Evolutionary conservation across 805 yeast species (phyloP).

Genomic region (Brettanomyces sp.): DNA sequence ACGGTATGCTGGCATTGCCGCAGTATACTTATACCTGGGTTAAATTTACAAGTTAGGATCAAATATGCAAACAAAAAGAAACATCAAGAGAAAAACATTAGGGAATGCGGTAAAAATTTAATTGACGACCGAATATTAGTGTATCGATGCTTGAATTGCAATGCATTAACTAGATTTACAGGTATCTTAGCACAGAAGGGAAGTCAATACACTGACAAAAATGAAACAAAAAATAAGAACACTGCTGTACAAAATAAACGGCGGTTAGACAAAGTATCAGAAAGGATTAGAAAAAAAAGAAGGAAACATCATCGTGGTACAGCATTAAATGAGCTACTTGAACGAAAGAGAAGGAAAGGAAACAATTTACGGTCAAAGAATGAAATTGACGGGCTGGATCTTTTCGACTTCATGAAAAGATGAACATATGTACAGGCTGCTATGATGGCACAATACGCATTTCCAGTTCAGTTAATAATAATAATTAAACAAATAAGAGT

Average conservation of each 20-base stretch:
- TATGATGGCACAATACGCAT: no score
- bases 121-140: neutral
- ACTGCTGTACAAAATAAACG: no score
- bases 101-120: conserved; percentile 1
- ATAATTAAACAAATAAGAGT: no score
- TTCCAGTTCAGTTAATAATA: no score
- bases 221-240: no score
- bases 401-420: conserved; percentile 21
- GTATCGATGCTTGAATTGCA: neutral
- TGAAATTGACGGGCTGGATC: conserved; percentile 9
- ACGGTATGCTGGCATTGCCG: conserved; percentile 5
- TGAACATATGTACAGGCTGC: no score
- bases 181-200: no score
- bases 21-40: conserved; percentile 8
- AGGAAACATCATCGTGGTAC: conserved; percentile 2
- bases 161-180: no score
- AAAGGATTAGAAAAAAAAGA: neutral
- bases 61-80: neutral
- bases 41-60: conserved; percentile 6
- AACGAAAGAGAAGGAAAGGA: conserved; percentile 11
- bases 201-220: no score
- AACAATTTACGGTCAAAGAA: neutral
- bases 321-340: conserved; percentile 12
- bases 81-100: conserved; percentile 1
- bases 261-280: no score